A percentile compares a stretch with the other conserved stretches of the same genome.
phyloP scores from a whole-genome alignment of 2,329 filamentous ascomycete species.

The Phoma sp. region DNA sequence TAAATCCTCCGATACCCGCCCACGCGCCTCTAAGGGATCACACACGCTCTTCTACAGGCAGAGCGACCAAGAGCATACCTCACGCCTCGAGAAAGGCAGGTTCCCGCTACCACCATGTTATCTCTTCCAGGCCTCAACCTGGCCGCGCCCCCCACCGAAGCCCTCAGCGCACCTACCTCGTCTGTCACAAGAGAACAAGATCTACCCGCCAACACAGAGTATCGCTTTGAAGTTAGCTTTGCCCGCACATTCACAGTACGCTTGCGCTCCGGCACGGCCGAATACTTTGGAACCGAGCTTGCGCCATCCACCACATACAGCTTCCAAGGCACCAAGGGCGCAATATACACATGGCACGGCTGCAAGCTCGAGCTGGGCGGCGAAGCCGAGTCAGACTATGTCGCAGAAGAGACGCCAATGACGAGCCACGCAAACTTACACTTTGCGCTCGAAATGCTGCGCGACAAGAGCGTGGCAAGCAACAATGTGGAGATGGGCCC shows the following conservation, averaged over 20 bases:
- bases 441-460: conserved; percentile 78
- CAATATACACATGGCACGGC: conserved; percentile 91
- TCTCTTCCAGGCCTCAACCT: conserved; percentile 57
- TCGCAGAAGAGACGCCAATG: conserved; percentile 81
- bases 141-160: conserved; percentile 38
- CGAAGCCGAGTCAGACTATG: conserved; percentile 71
- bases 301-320: conserved; percentile 79
- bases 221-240: conserved; percentile 51
- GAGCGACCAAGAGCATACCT: no score
- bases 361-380: conserved; percentile 82
- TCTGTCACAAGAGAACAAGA: conserved; percentile 47
- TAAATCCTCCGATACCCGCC: no score
- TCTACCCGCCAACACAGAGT: conserved; percentile 55
- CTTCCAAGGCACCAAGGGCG: conserved; percentile 82
- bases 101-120: conserved; percentile 34
- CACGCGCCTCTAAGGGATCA: no score
- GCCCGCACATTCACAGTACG: conserved; percentile 53
- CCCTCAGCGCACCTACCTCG: conserved; percentile 29
- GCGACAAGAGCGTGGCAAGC: conserved; percentile 62
- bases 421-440: conserved; percentile 84
- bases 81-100: not conserved
- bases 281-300: conserved; percentile 94
- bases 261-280: conserved; percentile 81
- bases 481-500: conserved; percentile 64
- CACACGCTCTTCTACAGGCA: no score